Percentiles rank a stretch among this genome's conserved stretches.
Evolutionary conservation across 768 basidiomycete genomes (phyloP).

Genomic region (Termitomyces sp.): DNA sequence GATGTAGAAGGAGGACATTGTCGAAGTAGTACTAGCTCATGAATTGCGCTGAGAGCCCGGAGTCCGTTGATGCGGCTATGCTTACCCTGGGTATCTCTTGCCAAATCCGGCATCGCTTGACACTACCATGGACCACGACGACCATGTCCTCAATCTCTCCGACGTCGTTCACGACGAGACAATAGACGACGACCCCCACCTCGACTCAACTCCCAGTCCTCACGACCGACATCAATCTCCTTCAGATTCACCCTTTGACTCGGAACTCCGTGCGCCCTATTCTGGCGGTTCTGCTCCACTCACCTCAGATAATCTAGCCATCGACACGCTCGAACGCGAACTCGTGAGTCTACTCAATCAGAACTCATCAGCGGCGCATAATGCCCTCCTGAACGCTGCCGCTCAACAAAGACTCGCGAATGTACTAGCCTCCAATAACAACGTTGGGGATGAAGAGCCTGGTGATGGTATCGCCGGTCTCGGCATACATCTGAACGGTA

Average conservation of each 20-base stretch:
- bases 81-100: slow-evolving; percentile 16
- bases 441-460: slow-evolving; percentile 25
- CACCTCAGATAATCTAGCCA: slow-evolving; percentile 51
- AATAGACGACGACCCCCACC: slow-evolving; percentile 53
- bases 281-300: slow-evolving; percentile 29
- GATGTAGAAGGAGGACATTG: slow-evolving; percentile 25
- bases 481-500: slow-evolving; percentile 56
- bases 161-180: slow-evolving; percentile 84
- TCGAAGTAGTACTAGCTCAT: not conserved
- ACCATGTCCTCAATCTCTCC: slow-evolving; percentile 69
- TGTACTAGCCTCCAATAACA: slow-evolving; percentile 27
- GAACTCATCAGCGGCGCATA: slow-evolving; percentile 67
- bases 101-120: slow-evolving; percentile 13
- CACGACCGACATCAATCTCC: slow-evolving; percentile 26
- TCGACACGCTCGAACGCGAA: slow-evolving; percentile 76
- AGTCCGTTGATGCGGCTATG: not conserved
- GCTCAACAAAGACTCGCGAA: slow-evolving; percentile 62
- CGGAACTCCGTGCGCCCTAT: slow-evolving; percentile 34
- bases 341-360: slow-evolving; percentile 72
- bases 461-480: slow-evolving; percentile 37
- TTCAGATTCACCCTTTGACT: slow-evolving; percentile 29
- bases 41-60: not conserved
- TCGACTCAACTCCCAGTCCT: slow-evolving; percentile 23
- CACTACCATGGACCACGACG: slow-evolving; percentile 48
- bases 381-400: slow-evolving; percentile 60